These are phyloP conservation scores for Zymoseptoria brevis DNA, from an alignment of 2,329 filamentous ascomycete species.

Conservation along the genomic window DNA sequence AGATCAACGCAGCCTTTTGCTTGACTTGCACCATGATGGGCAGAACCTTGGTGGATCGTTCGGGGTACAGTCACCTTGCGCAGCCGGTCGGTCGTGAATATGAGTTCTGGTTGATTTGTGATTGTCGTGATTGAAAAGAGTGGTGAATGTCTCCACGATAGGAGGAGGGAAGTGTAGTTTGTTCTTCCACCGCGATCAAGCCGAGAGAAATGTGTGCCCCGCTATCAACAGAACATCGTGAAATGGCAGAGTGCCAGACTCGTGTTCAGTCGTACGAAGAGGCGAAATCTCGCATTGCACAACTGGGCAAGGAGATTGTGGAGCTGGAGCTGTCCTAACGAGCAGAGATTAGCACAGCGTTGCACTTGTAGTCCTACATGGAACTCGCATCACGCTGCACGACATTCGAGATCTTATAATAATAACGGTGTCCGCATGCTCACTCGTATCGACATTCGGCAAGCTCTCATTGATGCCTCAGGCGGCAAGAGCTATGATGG, in stretches of 20 bases:
- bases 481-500: neutral
- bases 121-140: neutral
- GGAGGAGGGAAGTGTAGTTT: neutral
- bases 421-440: no score
- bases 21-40: slow-evolving; percentile 55
- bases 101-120: neutral
- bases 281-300: no score
- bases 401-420: no score
- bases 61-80: no score
- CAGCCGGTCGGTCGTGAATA: neutral
- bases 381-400: no score
- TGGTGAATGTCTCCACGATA: neutral
- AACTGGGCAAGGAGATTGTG: no score
- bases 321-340: no score
- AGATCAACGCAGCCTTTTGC: slow-evolving; percentile 69
- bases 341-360: no score
- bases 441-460: no score
- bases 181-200: neutral
- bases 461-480: neutral
- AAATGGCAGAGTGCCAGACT: no score
- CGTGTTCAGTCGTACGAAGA: no score
- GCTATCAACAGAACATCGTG: slow-evolving; percentile 4
- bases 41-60: slow-evolving; percentile 4
- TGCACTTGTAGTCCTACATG: no score
- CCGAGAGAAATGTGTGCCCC: neutral